These are phyloP conservation scores for Colletotrichum sansevieriae DNA, from an alignment of 2,329 filamentous ascomycete species.

Conservation along the genomic window DNA sequence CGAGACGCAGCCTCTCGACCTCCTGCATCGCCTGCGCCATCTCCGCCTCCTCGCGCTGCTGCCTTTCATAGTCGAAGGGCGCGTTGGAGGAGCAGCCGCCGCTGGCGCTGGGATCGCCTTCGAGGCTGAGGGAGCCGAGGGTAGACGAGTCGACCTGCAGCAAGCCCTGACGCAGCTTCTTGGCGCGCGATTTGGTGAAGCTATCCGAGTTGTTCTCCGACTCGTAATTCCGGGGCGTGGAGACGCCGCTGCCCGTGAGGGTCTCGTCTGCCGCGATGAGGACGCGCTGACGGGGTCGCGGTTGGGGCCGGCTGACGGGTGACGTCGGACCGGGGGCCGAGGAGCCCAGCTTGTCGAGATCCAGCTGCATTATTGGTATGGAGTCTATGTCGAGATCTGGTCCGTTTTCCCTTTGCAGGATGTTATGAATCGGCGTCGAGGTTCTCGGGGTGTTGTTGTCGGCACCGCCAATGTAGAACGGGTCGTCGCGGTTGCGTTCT, in stretches of 20 bases:
- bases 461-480: constrained; percentile 85
- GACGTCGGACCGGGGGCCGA: constrained; percentile 45
- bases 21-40: constrained; percentile 91
- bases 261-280: constrained; percentile 82
- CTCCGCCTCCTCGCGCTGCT: constrained; percentile 84
- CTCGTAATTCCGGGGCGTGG: constrained; percentile 65
- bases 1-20: constrained; percentile 85
- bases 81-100: constrained; percentile 51
- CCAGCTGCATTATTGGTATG: constrained; percentile 95
- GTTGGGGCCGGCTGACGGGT: constrained; percentile 50
- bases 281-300: constrained; percentile 69
- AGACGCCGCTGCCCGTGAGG: constrained; percentile 66
- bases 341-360: constrained; percentile 71
- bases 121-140: constrained; percentile 79
- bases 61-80: constrained; percentile 71
- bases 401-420: constrained; percentile 78
- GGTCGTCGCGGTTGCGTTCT: constrained; percentile 91
- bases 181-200: constrained; percentile 61
- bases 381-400: constrained; percentile 90
- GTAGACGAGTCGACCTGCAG: constrained; percentile 90
- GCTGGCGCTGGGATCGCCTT: constrained; percentile 54
- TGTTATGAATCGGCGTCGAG: constrained; percentile 84
- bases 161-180: constrained; percentile 71
- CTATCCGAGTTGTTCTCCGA: constrained; percentile 66
- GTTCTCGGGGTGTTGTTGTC: constrained; percentile 66